phyloP scores from a whole-genome alignment of 352 stramenopile species.

The Phytopythium aichiense region DNA sequence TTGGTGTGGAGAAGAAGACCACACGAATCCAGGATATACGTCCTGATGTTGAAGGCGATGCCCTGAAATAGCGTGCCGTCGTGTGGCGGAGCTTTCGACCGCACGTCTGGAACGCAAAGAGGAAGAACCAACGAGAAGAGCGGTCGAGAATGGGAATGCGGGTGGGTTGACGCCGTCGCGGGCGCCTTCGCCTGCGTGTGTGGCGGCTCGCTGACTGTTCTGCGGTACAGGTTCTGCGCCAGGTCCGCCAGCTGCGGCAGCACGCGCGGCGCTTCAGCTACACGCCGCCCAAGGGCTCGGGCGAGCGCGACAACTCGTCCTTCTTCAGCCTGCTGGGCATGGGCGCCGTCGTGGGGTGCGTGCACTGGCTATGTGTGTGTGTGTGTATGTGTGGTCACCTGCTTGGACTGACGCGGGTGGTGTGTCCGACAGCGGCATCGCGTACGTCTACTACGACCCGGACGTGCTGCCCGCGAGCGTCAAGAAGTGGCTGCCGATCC shows the following conservation, averaged over 20 bases:
- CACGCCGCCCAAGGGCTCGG: constrained; percentile 49
- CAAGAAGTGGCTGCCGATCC: constrained; percentile 78
- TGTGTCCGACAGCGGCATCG: constrained; percentile 38
- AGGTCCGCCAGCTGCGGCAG: constrained; percentile 21
- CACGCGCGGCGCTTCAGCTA: constrained; percentile 63
- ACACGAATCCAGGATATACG: neutral
- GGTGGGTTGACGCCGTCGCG: constrained; percentile 1
- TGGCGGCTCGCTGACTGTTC: neutral
- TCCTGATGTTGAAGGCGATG: constrained; percentile 5
- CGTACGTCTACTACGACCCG: constrained; percentile 85
- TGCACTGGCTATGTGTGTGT: neutral
- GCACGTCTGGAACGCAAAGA: neutral
- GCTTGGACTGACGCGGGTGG: neutral
- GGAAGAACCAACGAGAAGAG: neutral
- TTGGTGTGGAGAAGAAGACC: neutral
- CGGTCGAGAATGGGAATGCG: neutral
- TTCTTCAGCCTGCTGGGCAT: constrained; percentile 77
- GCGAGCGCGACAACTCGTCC: constrained; percentile 71
- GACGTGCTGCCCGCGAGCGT: constrained; percentile 70
- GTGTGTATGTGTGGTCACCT: too few species aligned
- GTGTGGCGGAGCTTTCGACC: neutral
- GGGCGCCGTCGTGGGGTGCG: constrained; percentile 54
- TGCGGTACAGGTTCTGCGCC: constrained; percentile 17
- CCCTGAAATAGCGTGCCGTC: neutral
- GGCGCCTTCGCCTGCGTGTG: neutral